phyloP scores from a whole-genome alignment of 2,329 filamentous ascomycete genomes.

The Plenodomus tracheiphilus region DNA sequence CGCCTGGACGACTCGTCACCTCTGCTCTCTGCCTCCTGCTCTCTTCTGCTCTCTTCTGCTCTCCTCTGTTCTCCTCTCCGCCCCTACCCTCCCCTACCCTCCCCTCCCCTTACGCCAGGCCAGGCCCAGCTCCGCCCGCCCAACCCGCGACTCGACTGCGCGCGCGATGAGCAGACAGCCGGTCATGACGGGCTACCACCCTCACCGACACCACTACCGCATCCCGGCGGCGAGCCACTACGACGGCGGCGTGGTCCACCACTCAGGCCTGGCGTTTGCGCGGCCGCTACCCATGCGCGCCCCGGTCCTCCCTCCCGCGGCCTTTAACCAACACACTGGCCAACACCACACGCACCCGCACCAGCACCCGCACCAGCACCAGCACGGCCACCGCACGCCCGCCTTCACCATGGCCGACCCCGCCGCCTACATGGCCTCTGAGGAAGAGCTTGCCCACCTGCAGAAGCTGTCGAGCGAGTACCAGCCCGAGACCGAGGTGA shows the following conservation, averaged over 20 bases:
- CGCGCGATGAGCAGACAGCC: slow-evolving; percentile 35
- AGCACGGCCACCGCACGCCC: slow-evolving; percentile 30
- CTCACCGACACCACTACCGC: slow-evolving; percentile 21
- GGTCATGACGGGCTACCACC: slow-evolving; percentile 32
- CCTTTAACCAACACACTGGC: slow-evolving; percentile 39
- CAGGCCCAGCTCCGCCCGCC: no score
- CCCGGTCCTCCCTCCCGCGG: slow-evolving; percentile 43
- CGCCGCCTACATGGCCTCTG: slow-evolving; percentile 41
- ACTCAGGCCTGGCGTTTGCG: slow-evolving; percentile 39
- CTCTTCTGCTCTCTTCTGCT: no score
- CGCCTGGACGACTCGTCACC: slow-evolving; percentile 1
- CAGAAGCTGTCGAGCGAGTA: slow-evolving; percentile 66
- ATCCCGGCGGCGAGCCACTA: slow-evolving; percentile 28
- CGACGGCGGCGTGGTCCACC: slow-evolving; percentile 23
- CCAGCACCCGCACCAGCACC: slow-evolving; percentile 35
- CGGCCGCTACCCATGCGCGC: slow-evolving; percentile 49
- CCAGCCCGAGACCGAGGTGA: slow-evolving; percentile 60
- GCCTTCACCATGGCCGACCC: slow-evolving; percentile 44
- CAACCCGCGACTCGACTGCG: no score
- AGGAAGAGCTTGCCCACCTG: slow-evolving; percentile 63
- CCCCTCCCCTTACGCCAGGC: no score
- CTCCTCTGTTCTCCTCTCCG: no score
- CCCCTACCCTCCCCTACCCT: slow-evolving; percentile 2
- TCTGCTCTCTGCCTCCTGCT: neutral
- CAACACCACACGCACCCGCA: slow-evolving; percentile 35